Base-by-base conservation (phyloP, 2,329 filamentous ascomycete genomes). In the Calcarisporium arbuscula region DNA sequence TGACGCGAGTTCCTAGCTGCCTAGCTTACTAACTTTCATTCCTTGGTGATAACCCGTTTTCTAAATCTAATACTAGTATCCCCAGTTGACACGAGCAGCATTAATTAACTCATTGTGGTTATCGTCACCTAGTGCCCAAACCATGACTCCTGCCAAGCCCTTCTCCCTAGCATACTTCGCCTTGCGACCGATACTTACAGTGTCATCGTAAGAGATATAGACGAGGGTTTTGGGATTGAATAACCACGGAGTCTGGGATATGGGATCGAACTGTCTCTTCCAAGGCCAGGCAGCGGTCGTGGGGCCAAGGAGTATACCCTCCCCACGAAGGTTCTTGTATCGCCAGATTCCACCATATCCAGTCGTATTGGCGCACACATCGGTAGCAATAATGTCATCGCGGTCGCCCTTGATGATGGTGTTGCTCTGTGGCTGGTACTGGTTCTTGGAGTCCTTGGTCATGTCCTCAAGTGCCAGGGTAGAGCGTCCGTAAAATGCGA, bases 121-220 rank as follows among this genome's bases (percentile, higher is more conserved):
- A 9, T 42, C 38, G 19, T 40, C 32, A 19, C 28, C 26, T 4
- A 36, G 21, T 17, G 36, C 35, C 37, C 40, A 45, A 5, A 37
- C 30, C 33, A 40, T 40, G 12, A 34, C 21, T 9, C 38, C 42
- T 2, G 27, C 28, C 15, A 45, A n/a, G 4, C 40, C 40, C 32
- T 37, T 39, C 8, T 17, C 16, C 14, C 32, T 29, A 4, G 38
- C 42, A 29, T 37, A 33, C 12, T 35, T 28, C 19, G 31, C 35
- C 33, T 45, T 45, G 19, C 19, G 19, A 27, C 30, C 30, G 32
- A 45, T 27, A 16, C 36, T 42, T 12, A 28, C 5, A 16, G 36
- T 34, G 30, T 44, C 42, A 11, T 44, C 42, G 22, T 45, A 45
- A 8, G 42, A 40, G 16, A 45, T 31, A 35, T 33, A 42, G 8